Conservation (phyloP, 1,284 basidiomycete species). For the Fomitopsis schrenkii region DNA sequence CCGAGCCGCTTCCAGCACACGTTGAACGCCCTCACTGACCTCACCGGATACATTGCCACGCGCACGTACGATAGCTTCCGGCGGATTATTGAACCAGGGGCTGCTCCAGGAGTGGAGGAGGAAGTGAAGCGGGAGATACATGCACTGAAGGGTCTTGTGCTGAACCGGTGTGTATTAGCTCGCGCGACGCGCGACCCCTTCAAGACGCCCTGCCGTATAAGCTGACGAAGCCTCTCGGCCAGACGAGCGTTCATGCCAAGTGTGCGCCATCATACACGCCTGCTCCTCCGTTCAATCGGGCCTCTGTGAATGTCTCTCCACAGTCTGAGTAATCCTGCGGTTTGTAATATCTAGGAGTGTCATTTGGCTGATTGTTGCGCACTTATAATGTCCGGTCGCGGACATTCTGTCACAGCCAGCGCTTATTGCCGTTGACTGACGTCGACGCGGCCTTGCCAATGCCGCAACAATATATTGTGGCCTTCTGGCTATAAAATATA, state of each 20-base stretch:
- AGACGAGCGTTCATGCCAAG: conserved; percentile 49
- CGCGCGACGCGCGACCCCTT: not conserved
- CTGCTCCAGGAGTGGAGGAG: conserved; percentile 45
- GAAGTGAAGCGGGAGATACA: conserved; percentile 61
- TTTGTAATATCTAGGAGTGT: too few relatives aligned
- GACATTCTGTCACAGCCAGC: too few relatives aligned
- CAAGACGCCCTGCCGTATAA: not conserved
- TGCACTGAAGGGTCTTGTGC: conserved; percentile 61
- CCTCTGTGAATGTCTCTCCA: not conserved
- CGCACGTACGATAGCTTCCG: conserved; percentile 48
- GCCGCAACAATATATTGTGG: too few relatives aligned
- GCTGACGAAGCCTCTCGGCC: not conserved
- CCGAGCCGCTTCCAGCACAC: conserved; percentile 43
- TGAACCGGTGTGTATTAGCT: conserved; percentile 49
- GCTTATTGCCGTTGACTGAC: too few relatives aligned
- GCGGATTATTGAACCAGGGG: conserved; percentile 15
- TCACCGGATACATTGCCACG: conserved; percentile 64
- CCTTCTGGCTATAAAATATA: too few relatives aligned
- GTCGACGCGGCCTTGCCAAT: too few relatives aligned
- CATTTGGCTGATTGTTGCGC: too few relatives aligned
- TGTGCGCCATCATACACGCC: conserved; percentile 2
- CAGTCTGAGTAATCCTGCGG: too few relatives aligned
- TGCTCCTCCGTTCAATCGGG: not conserved
- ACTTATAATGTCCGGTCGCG: too few relatives aligned
- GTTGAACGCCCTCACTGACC: conserved; percentile 52